A percentile compares a stretch with the other conserved stretches of the same genome.
Conservation (phyloP, 164 flowering plant species). For the Warburgia ugandensis region DNA sequence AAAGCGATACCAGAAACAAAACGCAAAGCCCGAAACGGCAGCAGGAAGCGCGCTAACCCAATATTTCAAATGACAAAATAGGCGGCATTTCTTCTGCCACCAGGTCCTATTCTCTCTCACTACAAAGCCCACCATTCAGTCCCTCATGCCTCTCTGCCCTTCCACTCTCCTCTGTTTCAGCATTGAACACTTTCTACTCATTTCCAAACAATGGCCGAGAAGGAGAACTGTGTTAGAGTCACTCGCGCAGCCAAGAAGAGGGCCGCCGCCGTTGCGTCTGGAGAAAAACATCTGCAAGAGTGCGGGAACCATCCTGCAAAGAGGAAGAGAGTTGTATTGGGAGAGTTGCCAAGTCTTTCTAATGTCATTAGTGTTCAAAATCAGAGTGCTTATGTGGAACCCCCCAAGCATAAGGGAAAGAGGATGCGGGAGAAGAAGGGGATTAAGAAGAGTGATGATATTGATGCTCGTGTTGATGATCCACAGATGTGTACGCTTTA, state of each 20-base stretch:
- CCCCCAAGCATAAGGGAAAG: not conserved
- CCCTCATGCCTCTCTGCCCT: no score
- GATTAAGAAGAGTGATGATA: not conserved
- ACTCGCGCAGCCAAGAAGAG: slow-evolving; percentile 36
- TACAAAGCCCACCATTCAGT: no score
- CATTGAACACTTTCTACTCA: no score
- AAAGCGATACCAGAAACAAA: no score
- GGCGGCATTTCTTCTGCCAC: no score
- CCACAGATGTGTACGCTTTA: slow-evolving; percentile 22
- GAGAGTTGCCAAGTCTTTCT: slow-evolving; percentile 37
- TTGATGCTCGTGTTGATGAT: slow-evolving; percentile 13
- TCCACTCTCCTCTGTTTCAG: no score
- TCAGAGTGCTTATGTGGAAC: not conserved
- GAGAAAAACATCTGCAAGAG: not conserved
- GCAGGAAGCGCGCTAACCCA: no score
- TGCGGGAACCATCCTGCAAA: slow-evolving; percentile 1
- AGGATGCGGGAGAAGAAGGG: slow-evolving; percentile 9
- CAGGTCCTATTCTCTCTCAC: no score
- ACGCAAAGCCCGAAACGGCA: no score
- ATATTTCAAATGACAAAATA: no score
- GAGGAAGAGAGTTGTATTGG: slow-evolving; percentile 42
- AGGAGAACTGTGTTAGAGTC: slow-evolving; percentile 22
- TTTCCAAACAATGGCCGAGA: slow-evolving; percentile 29
- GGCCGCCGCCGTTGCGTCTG: slow-evolving; percentile 13
- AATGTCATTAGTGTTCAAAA: slow-evolving; percentile 7